Base-by-base conservation (phyloP, 139 green algal genomes). In the Microglena sp. region DNA sequence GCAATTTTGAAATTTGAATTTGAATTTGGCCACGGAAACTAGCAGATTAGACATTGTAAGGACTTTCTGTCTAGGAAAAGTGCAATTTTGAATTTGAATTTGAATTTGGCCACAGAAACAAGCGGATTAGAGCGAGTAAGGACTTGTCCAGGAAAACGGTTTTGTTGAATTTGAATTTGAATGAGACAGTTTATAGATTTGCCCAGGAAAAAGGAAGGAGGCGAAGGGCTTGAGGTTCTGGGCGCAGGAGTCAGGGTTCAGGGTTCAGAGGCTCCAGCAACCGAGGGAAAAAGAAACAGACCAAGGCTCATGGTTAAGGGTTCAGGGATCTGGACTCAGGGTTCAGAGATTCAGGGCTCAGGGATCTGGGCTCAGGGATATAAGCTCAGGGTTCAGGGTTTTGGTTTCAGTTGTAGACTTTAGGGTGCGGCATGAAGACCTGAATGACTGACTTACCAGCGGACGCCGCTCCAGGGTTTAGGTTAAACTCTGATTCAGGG, bases 401-500 rank as follows among this genome's bases (percentile, higher is more conserved):
- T n/a, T n/a, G n/a, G n/a, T n/a, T n/a, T n/a, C n/a, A n/a, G n/a
- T n/a, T n/a, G n/a, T n/a, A n/a, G n/a, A n/a, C n/a, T n/a, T n/a
- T n/a, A n/a, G n/a, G n/a, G n/a, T n/a, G n/a, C n/a, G n/a, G n/a
- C n/a, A n/a, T n/a, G n/a, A n/a, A n/a, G n/a, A n/a, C n/a, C n/a
- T n/a, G n/a, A n/a, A n/a, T n/a, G n/a, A n/a, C n/a, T n/a, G n/a
- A 35, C 58, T 2, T 60, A 77, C 75, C 80, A 46, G 74, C 45
- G 0, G 73, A 77, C 3, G 77, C 76, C 1, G 67, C 54, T 2
- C 63, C 67, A 24, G 68, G 70, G 62, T 69, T 65, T 11, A 93
- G 55, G 64, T 84, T 80, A 63, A 82, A 86, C 66, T 90, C 82
- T 6, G 76, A 79, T 53, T 94, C 89, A 5, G 81, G 82, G 67